A percentile compares a stretch with the other conserved stretches of the same genome.
Evolutionary conservation across 805 yeast species (phyloP).

Genomic region (Hanseniaspora taiwanica): DNA sequence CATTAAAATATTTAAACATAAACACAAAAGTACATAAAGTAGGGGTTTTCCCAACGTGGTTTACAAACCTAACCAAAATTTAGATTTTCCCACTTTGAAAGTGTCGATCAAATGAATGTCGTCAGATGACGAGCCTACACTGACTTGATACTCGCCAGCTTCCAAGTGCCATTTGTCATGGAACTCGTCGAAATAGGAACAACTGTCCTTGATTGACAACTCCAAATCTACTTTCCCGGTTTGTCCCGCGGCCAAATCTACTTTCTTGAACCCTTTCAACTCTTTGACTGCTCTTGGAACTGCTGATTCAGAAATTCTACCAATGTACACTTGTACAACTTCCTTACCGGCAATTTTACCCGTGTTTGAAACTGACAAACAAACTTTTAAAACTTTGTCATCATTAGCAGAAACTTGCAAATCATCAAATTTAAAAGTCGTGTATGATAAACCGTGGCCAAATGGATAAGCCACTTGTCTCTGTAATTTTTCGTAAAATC

Average conservation of each 20-base stretch:
- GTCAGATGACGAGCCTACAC: slow-evolving; percentile 30
- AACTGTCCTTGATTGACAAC: slow-evolving; percentile 34
- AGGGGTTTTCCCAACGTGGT: too few relatives aligned
- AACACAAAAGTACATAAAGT: too few relatives aligned
- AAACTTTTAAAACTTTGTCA: slow-evolving; percentile 13
- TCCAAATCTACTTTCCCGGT: slow-evolving; percentile 24
- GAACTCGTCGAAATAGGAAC: slow-evolving; percentile 41
- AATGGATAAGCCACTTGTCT: slow-evolving; percentile 42
- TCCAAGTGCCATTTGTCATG: slow-evolving; percentile 38
- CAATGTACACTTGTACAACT: slow-evolving; percentile 41
- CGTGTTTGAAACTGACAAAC: slow-evolving; percentile 33
- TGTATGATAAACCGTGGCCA: slow-evolving; percentile 51
- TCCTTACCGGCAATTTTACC: slow-evolving; percentile 39
- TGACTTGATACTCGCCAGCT: slow-evolving; percentile 35
- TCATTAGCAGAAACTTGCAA: slow-evolving; percentile 22
- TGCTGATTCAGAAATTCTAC: slow-evolving; percentile 20
- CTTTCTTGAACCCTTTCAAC: slow-evolving; percentile 44
- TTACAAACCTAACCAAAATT: slow-evolving; percentile 14
- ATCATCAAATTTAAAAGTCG: slow-evolving; percentile 32
- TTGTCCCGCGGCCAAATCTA: slow-evolving; percentile 33
- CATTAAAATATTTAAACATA: too few relatives aligned
- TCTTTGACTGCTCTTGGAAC: slow-evolving; percentile 44
- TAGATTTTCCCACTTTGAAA: slow-evolving; percentile 13
- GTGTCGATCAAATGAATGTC: slow-evolving; percentile 15
- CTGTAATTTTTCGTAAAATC: slow-evolving; percentile 41